Percentiles rank a stretch among this genome's conserved stretches.
Evolutionary conservation across 75 land plant species (phyloP).

Genomic region (Selaginella moellendorffii): DNA sequence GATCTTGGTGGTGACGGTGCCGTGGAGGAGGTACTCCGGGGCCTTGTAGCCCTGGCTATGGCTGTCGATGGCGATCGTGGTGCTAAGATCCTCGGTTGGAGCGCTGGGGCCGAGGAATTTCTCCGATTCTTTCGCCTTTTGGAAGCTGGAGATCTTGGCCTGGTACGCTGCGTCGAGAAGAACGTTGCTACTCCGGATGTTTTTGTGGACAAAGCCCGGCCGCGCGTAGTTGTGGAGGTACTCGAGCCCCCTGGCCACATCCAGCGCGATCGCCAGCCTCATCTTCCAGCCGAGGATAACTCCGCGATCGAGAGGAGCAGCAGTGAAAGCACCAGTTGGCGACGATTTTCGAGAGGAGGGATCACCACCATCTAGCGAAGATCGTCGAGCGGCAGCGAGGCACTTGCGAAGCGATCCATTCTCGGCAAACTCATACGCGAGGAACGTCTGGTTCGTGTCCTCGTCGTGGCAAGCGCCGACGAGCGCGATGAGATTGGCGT

Average conservation of each 20-base stretch:
- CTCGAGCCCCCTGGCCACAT: slow-evolving; percentile 3
- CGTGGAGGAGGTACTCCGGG: not conserved
- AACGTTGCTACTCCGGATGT: slow-evolving; percentile 1
- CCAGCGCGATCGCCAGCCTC: not conserved
- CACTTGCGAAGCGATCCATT: not conserved
- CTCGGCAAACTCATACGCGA: slow-evolving; percentile 9
- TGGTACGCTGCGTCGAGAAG: not conserved
- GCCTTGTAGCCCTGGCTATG: too few relatives aligned
- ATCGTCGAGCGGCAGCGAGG: not conserved
- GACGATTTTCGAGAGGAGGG: not conserved
- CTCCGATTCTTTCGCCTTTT: not conserved
- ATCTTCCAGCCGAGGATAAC: not conserved
- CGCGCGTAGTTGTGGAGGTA: slow-evolving; percentile 3
- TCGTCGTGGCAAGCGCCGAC: not conserved
- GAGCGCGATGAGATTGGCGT: not conserved
- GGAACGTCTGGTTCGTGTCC: not conserved
- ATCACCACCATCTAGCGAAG: not conserved
- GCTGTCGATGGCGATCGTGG: not conserved
- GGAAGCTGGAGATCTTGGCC: slow-evolving; percentile 2
- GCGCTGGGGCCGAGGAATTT: too few relatives aligned
- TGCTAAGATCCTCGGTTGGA: not conserved
- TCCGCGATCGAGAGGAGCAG: too few relatives aligned
- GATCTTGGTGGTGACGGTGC: not conserved
- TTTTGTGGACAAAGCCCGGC: slow-evolving; percentile 2
- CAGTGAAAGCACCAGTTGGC: not conserved